Evolutionary conservation across 495 filamentous ascomycete genomes (phyloP).

Genomic region (Xylaria venustula): DNA sequence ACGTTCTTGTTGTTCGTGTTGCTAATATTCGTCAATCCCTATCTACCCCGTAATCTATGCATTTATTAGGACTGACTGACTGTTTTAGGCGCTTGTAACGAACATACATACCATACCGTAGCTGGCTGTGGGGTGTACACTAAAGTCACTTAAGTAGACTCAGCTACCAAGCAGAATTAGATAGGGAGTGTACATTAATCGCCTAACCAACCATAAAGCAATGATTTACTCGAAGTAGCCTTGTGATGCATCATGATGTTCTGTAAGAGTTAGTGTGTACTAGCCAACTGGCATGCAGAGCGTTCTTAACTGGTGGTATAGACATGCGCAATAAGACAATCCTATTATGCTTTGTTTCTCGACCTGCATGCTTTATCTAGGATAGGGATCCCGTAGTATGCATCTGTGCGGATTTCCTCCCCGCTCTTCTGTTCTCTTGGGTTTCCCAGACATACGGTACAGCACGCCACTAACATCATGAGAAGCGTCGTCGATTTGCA

Average conservation of each 20-base stretch:
- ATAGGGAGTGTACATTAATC: not conserved
- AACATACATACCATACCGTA: no score
- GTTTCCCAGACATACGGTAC: not conserved
- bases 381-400: conserved; percentile 12
- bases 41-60: no score
- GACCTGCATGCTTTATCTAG: conserved; percentile 19
- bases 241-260: no score
- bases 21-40: no score
- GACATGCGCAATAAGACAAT: conserved; percentile 18
- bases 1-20: no score
- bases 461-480: conserved; percentile 18
- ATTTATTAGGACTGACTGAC: no score
- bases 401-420: conserved; percentile 2
- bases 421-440: conserved; percentile 5
- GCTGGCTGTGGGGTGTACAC: no score
- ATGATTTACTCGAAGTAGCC: no score
- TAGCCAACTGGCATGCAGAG: conserved; percentile 4
- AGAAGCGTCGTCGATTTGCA: conserved; percentile 20
- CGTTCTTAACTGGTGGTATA: not conserved
- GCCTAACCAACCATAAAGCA: not conserved
- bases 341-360: conserved; percentile 13
- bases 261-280: no score
- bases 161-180: no score
- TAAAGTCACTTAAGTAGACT: no score
- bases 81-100: no score